Evolutionary conservation across 139 green algal species (phyloP).

Genomic region (Ettlia oleoabundans): DNA sequence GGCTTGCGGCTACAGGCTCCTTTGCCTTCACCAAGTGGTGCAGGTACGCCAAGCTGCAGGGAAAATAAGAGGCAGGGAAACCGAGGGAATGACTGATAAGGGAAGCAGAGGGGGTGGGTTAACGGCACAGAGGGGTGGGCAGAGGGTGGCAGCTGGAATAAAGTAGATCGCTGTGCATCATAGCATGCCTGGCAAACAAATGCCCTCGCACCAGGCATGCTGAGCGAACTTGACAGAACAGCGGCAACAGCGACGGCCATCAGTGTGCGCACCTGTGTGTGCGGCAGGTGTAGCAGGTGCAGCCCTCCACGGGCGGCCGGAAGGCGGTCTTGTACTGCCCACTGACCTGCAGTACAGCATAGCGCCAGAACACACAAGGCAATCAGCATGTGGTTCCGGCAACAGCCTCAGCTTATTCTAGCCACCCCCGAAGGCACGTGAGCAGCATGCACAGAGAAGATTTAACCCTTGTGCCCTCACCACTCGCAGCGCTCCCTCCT

Average conservation of each 20-base stretch:
- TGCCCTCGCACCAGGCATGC: too few relatives aligned
- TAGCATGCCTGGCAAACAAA: too few relatives aligned
- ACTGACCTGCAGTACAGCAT: conserved; percentile 19
- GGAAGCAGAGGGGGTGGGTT: neutral
- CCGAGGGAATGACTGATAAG: neutral
- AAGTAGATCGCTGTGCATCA: neutral
- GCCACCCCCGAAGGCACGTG: too few relatives aligned
- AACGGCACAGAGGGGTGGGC: neutral
- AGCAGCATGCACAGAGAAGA: neutral
- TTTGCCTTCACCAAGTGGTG: conserved; percentile 65
- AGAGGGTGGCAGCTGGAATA: neutral
- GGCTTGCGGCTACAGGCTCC: conserved; percentile 49
- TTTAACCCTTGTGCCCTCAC: too few relatives aligned
- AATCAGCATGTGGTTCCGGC: too few relatives aligned
- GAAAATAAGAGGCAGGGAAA: neutral
- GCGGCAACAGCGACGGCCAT: neutral
- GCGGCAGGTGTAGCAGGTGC: conserved; percentile 48
- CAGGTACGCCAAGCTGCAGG: conserved; percentile 53
- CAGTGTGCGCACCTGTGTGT: conserved; percentile 39
- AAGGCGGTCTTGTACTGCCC: conserved; percentile 43
- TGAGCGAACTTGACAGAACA: neutral
- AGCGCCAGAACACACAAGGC: neutral
- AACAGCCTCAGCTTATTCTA: too few relatives aligned
- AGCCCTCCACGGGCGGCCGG: conserved; percentile 31
- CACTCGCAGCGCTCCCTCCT: conserved; percentile 29